These are phyloP conservation scores for Lupinus albus DNA, from an alignment of 306 rosid species.

Conservation along the genomic window DNA sequence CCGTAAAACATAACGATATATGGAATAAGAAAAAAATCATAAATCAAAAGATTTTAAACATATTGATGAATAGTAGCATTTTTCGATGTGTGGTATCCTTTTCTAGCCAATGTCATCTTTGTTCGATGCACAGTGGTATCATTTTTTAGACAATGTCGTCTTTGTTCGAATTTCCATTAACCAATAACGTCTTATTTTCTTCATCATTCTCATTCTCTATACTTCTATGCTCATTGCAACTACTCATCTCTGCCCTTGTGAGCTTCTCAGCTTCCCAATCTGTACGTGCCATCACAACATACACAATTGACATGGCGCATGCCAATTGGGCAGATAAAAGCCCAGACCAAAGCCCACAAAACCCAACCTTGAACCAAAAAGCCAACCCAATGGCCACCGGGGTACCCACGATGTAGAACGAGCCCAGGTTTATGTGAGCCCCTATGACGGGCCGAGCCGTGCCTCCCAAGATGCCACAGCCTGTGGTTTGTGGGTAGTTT, in stretches of 20 bases:
- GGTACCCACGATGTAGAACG: slow-evolving; percentile 83
- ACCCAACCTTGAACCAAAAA: slow-evolving; percentile 71
- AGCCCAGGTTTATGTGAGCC: slow-evolving; percentile 66
- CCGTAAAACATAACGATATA: too few relatives aligned
- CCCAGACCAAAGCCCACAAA: slow-evolving; percentile 89
- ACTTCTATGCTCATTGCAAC: slow-evolving; percentile 23
- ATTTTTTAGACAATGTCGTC: slow-evolving; percentile 46
- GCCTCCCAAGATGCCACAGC: slow-evolving; percentile 81
- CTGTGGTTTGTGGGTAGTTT: slow-evolving; percentile 91
- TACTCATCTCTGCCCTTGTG: slow-evolving; percentile 46
- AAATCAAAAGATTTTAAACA: too few relatives aligned
- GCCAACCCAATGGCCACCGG: slow-evolving; percentile 88
- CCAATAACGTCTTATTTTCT: slow-evolving; percentile 54
- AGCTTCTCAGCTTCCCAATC: slow-evolving; percentile 79
- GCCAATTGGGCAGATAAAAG: slow-evolving; percentile 83
- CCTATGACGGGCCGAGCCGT: slow-evolving; percentile 79
- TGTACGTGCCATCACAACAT: slow-evolving; percentile 61
- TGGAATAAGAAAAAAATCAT: too few relatives aligned
- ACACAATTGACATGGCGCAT: slow-evolving; percentile 71
- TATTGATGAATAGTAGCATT: too few relatives aligned
- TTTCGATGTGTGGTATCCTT: too few relatives aligned
- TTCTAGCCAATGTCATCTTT: too few relatives aligned
- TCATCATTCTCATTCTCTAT: slow-evolving; percentile 42
- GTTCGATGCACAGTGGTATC: neutral
- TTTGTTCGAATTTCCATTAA: slow-evolving; percentile 41